Evolutionary conservation across 192 early-diverging fungal genomes (phyloP).

Genomic region (Entomortierella lignicola): DNA sequence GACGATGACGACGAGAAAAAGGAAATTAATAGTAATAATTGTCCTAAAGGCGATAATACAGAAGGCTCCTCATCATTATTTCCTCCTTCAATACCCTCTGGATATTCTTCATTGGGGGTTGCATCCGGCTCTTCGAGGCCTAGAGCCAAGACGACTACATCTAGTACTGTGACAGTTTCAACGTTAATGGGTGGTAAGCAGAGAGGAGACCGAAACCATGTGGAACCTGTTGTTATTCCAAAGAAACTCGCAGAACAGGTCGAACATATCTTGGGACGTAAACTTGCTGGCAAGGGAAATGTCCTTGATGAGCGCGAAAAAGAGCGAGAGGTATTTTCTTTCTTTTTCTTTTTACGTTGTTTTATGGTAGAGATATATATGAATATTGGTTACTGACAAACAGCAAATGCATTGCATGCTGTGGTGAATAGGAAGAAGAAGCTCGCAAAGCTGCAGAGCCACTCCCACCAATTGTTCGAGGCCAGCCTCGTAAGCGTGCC

Average conservation of each 20-base stretch:
- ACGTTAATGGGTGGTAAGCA: slow-evolving; percentile 26
- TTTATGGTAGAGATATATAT: not conserved
- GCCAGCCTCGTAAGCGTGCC: slow-evolving; percentile 46
- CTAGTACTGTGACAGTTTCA: slow-evolving; percentile 14
- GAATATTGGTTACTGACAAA: not conserved
- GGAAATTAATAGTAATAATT: not conserved
- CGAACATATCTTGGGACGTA: slow-evolving; percentile 50
- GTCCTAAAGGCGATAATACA: not conserved
- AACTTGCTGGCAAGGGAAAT: slow-evolving; percentile 52
- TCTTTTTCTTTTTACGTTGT: slow-evolving; percentile 4
- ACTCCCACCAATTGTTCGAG: slow-evolving; percentile 38
- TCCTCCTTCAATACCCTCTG: not conserved
- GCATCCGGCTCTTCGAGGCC: slow-evolving; percentile 8
- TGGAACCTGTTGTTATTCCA: slow-evolving; percentile 43
- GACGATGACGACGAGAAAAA: slow-evolving; percentile 37
- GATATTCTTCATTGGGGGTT: slow-evolving; percentile 1
- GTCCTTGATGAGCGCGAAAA: slow-evolving; percentile 53
- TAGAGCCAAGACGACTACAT: slow-evolving; percentile 27
- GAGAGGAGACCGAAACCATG: slow-evolving; percentile 42
- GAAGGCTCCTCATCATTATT: not conserved
- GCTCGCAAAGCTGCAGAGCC: slow-evolving; percentile 43
- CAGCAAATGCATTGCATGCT: no score
- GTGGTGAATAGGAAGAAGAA: slow-evolving; percentile 46
- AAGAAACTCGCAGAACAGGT: slow-evolving; percentile 46
- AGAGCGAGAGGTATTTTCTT: slow-evolving; percentile 43